Percentiles rank a stretch among this genome's conserved stretches.
phyloP scores from a whole-genome alignment of 495 filamentous ascomycete genomes.

The Daldinia grandis region DNA sequence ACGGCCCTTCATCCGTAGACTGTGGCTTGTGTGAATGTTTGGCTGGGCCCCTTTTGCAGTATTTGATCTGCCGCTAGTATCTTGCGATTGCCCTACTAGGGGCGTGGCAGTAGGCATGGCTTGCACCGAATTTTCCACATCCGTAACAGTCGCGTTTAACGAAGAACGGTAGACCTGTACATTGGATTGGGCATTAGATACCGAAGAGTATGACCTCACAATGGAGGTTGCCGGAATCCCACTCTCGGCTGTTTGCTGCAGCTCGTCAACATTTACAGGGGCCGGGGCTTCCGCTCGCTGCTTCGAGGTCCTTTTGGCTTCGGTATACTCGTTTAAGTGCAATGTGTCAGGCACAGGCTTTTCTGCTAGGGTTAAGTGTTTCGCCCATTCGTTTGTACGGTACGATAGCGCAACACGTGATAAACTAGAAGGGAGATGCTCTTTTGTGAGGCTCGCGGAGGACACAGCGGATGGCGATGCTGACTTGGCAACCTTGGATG shows the following conservation, averaged over 20 bases:
- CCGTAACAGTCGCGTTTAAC: constrained; percentile 50
- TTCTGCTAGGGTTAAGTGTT: constrained; percentile 83
- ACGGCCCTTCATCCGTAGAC: constrained; percentile 28
- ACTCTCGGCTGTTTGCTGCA: constrained; percentile 73
- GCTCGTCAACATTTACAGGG: constrained; percentile 69
- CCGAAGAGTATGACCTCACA: constrained; percentile 45
- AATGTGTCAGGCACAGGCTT: constrained; percentile 73
- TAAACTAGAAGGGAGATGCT: constrained; percentile 61
- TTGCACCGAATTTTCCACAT: constrained; percentile 55
- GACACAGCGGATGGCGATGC: constrained; percentile 52
- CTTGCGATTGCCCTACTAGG: constrained; percentile 19
- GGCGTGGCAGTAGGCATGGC: constrained; percentile 28
- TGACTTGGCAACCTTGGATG: constrained; percentile 44
- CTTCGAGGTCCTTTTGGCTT: constrained; percentile 31
- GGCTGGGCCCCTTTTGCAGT: constrained; percentile 26
- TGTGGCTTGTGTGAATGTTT: constrained; percentile 30
- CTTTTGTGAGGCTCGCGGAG: constrained; percentile 55
- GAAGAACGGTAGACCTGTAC: constrained; percentile 54
- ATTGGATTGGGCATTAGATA: constrained; percentile 44
- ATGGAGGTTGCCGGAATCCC: constrained; percentile 51
- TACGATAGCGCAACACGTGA: constrained; percentile 82
- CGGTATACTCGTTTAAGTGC: constrained; percentile 51
- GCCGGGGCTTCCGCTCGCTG: constrained; percentile 59
- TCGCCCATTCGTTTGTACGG: constrained; percentile 96
- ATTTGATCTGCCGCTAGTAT: constrained; percentile 36